Evolutionary conservation across 129 eudicot genomes (phyloP), one percentile per base, ranked within the genome.

Genomic region (carrot (Daucus carota)): DNA sequence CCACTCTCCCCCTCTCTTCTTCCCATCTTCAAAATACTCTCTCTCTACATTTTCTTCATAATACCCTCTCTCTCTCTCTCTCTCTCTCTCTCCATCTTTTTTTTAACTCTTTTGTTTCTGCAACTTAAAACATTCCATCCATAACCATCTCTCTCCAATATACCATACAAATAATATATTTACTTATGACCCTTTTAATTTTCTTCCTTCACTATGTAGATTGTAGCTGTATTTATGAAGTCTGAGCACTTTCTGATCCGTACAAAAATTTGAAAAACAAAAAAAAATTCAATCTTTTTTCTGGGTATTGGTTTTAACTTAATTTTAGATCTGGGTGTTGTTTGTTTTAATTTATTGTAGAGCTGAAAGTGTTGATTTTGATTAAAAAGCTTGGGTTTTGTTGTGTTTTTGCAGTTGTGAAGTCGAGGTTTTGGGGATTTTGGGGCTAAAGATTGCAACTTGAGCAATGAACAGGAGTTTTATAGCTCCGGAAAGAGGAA

Each of bases 401-500:
- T 2, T 54, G 31, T 54, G 29, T 54, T 54, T n/a, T 54, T 54
- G 63, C 63, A 54, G 63, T n/a, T 14, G 63, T 54, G 5, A 4
- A 54, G 63, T n/a, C n/a, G 63, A 54, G 63, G 1, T 54, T n/a
- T 22, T 1, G 29, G n/a, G 63, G n/a, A 26, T 54, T 67, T 59
- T 20, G 70, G 76, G 32, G 72, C n/a, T 41, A 12, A 44, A 66
- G 78, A 76, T 72, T 57, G 67, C 32, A 74, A 42, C 43, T 60
- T 82, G 80, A 82, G 62, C 80, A 50, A 77, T 93, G 98, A 93
- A 90, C 88, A 84, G 97, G 78, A 88, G 92, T 79, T 87, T 81
- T 57, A 84, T 90, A 81, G 88, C 85, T 43, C 83, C 81, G 71
- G 94, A 86, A 20, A 77, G 82, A 74, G 88, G 77, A 77, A 83